Percentiles rank a stretch among this genome's conserved stretches.
These are phyloP conservation scores for Suhomyces panamericanus DNA, from an alignment of 1,139 yeast species.

Conservation along the genomic window DNA sequence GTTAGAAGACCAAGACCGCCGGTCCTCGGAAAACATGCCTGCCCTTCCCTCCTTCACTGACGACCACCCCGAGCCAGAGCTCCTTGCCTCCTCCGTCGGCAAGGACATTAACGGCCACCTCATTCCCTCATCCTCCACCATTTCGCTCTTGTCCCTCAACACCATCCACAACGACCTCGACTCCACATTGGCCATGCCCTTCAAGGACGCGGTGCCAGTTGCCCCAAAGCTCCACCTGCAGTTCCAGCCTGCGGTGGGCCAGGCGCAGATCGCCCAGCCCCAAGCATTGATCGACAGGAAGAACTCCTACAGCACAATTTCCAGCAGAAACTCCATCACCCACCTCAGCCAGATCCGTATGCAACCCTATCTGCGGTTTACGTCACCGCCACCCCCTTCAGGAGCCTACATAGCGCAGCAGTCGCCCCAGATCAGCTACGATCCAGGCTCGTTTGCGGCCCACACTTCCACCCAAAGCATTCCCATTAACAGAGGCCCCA, in stretches of 20 bases:
- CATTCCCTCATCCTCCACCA: slow-evolving; percentile 56
- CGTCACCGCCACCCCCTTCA: slow-evolving; percentile 26
- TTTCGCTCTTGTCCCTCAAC: slow-evolving; percentile 51
- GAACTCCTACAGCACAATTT: slow-evolving; percentile 25
- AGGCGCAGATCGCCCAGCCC: slow-evolving; percentile 1
- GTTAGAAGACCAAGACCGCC: slow-evolving; percentile 6
- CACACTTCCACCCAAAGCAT: slow-evolving; percentile 28
- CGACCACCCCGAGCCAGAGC: slow-evolving; percentile 54
- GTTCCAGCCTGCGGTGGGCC: slow-evolving; percentile 2
- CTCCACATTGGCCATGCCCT: slow-evolving; percentile 4
- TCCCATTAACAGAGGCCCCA: slow-evolving; percentile 24
- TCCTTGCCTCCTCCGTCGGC: slow-evolving; percentile 57
- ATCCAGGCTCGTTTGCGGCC: slow-evolving; percentile 2
- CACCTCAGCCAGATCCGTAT: slow-evolving; percentile 35
- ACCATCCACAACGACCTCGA: slow-evolving; percentile 17
- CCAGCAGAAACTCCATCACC: slow-evolving; percentile 34
- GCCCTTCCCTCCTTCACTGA: slow-evolving; percentile 18
- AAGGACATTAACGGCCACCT: slow-evolving; percentile 49
- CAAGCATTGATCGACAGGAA: slow-evolving; percentile 22
- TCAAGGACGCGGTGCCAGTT: not conserved
- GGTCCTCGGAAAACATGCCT: slow-evolving; percentile 1
- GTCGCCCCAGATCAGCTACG: too few species aligned
- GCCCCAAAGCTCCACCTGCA: slow-evolving; percentile 9
- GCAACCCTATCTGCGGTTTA: slow-evolving; percentile 39
- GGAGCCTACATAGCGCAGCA: not conserved